phyloP scores from a whole-genome alignment of 495 filamentous ascomycete species.

The Corynascus novoguineensis region DNA sequence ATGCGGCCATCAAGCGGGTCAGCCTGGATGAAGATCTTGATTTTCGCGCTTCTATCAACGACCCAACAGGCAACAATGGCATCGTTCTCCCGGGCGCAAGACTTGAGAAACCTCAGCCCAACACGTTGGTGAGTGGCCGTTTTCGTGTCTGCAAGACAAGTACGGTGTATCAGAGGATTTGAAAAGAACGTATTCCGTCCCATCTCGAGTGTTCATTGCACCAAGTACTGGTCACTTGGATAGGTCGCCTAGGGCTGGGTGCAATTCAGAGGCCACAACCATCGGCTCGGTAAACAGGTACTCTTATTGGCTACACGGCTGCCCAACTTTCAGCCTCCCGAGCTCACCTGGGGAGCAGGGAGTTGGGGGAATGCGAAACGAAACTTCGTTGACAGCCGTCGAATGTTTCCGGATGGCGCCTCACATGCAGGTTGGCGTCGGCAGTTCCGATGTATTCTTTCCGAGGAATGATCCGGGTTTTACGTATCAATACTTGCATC shows the following conservation, averaged over 20 bases:
- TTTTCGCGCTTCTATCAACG: background rate
- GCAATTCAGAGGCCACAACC: too few relatives aligned
- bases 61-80: background rate
- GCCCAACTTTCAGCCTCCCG: background rate
- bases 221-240: too few relatives aligned
- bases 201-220: too few relatives aligned
- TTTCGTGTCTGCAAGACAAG: too few relatives aligned
- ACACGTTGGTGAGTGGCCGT: too few relatives aligned
- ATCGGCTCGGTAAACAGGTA: too few relatives aligned
- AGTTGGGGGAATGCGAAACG: background rate
- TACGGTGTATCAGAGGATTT: too few relatives aligned
- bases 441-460: background rate
- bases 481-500: too few relatives aligned
- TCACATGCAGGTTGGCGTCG: background rate
- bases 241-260: too few relatives aligned
- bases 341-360: background rate
- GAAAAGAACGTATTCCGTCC: too few relatives aligned
- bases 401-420: background rate
- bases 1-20: conserved; percentile 2
- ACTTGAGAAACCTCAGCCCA: too few relatives aligned
- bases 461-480: background rate
- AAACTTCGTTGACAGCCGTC: background rate
- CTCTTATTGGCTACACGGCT: background rate
- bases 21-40: conserved; percentile 3
- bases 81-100: too few relatives aligned